phyloP scores from a whole-genome alignment of 1,284 basidiomycete species.

The Ceratobasidium sp. region DNA sequence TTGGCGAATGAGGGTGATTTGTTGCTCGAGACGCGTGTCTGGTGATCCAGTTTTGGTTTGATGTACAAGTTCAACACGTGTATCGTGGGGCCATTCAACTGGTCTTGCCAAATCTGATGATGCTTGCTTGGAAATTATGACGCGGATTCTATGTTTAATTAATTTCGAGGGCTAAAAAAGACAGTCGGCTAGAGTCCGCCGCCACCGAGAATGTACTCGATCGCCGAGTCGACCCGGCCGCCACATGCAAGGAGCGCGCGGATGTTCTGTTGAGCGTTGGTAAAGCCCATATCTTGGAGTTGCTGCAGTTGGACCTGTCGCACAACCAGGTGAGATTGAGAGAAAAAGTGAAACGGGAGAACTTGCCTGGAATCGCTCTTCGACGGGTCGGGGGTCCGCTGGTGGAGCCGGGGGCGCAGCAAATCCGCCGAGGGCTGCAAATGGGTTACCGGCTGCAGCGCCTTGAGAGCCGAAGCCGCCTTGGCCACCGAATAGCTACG shows the following conservation, averaged over 20 bases:
- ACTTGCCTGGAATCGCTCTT: slow-evolving; percentile 86
- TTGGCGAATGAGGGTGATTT: slow-evolving; percentile 85
- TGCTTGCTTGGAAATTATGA: slow-evolving; percentile 11
- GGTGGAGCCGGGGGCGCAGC: slow-evolving; percentile 53
- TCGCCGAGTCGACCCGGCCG: slow-evolving; percentile 88
- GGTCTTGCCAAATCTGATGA: slow-evolving; percentile 17
- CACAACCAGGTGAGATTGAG: not conserved
- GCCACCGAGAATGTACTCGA: slow-evolving; percentile 88
- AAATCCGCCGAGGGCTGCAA: slow-evolving; percentile 49
- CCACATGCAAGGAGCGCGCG: slow-evolving; percentile 86
- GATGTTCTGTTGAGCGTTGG: slow-evolving; percentile 87
- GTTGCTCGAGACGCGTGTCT: slow-evolving; percentile 86
- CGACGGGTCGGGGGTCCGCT: slow-evolving; percentile 78
- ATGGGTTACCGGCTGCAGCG: slow-evolving; percentile 41
- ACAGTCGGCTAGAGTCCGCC: slow-evolving; percentile 63
- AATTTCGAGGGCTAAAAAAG: not conserved
- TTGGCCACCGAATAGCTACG: slow-evolving; percentile 46
- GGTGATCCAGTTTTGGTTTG: too few relatives aligned
- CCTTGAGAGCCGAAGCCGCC: slow-evolving; percentile 39
- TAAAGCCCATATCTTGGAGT: slow-evolving; percentile 88
- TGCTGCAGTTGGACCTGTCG: slow-evolving; percentile 64
- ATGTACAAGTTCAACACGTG: slow-evolving; percentile 42
- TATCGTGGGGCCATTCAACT: slow-evolving; percentile 35
- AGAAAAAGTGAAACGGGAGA: not conserved
- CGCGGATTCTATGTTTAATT: slow-evolving; percentile 1